Base-by-base conservation (phyloP, 1,284 basidiomycete genomes). In the Phylloboletellus chloephorus region DNA sequence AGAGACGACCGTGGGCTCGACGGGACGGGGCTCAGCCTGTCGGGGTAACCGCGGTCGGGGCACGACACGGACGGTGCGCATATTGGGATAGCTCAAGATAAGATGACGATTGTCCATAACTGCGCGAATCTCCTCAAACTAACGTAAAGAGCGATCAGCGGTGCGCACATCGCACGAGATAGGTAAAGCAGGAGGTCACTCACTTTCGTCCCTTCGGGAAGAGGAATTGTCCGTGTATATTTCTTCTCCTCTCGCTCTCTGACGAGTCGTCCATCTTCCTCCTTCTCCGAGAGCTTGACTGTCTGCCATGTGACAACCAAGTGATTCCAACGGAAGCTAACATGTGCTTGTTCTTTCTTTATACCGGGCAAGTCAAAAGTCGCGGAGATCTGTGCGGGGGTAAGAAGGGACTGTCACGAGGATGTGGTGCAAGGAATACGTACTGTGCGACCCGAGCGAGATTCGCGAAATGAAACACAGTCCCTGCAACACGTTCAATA, bases 121-220 rank as follows among this genome's bases (percentile, higher is more conserved):
- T 9, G 80, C 79, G 31, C 68, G 72, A 44, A 85, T 72, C 53
- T 82, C 78, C 50, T 82, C 77, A 47, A 82, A 82, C 81, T 84
- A 47, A 36, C 26, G n/a, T 31, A 39, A 6, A 24, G 43, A 24
- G 12, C 12, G 19, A 40, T 50, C 19, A 53, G 31, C n/a, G 16
- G 16, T 16, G 13, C 13, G 16, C 34, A 22, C 21, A 23, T 24
- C 11, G 21, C 38, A 7, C 13, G 30, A 26, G 23, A 46, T 1
- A 19, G n/a, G 7, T 13, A 26, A 26, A 24, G 8, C 1, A 20
- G 21, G 25, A 22, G 19, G 5, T 19, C 13, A 12, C 56, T 50
- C 41, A 74, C 72, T 56, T 65, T 70, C 2, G 73, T 72, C 17
- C 67, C 70, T 31, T 73, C 66, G 4, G 74, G 72, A 15, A 74